A percentile compares a stretch with the other conserved stretches of the same genome.
Evolutionary conservation across 2,329 filamentous ascomycete genomes (phyloP).

Genomic region (Aspergillus felis): DNA sequence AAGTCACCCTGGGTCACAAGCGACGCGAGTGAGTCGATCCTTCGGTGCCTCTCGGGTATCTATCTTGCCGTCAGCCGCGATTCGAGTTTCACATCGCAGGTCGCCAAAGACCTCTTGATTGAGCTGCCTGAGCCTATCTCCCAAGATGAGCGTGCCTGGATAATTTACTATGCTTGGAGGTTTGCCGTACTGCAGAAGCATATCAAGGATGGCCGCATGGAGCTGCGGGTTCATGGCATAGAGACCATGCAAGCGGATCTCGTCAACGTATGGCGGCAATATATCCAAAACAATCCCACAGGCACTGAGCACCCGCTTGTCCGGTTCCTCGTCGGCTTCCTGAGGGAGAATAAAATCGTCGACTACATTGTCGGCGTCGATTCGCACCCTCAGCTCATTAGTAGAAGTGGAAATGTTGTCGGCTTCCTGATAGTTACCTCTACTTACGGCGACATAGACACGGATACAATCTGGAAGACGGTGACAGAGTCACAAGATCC

Average conservation of each 20-base stretch:
- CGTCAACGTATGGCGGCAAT: conserved; percentile 60
- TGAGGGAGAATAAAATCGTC: conserved; percentile 68
- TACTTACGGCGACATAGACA: conserved; percentile 67
- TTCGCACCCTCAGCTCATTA: conserved; percentile 86
- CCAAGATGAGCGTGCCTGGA: conserved; percentile 26
- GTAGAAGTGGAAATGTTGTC: conserved; percentile 75
- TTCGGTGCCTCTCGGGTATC: conserved; percentile 28
- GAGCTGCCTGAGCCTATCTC: conserved; percentile 26
- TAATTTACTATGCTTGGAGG: conserved; percentile 57
- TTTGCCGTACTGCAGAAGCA: conserved; percentile 66
- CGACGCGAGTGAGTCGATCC: conserved; percentile 37
- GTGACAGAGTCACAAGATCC: conserved; percentile 78
- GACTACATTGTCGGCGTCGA: conserved; percentile 86
- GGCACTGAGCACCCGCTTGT: conserved; percentile 53
- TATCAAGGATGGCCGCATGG: conserved; percentile 83
- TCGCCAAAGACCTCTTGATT: conserved; percentile 36
- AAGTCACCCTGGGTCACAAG: conserved; percentile 41
- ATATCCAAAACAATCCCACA: conserved; percentile 45
- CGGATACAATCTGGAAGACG: conserved; percentile 79
- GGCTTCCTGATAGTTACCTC: conserved; percentile 79
- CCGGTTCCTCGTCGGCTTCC: conserved; percentile 63
- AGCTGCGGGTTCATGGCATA: conserved; percentile 76
- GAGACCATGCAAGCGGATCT: conserved; percentile 69
- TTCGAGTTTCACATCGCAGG: conserved; percentile 27
- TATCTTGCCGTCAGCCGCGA: conserved; percentile 30